Evolutionary conservation across 805 yeast genomes (phyloP).

Genomic region (Kodamaea kaohsiungensis): DNA sequence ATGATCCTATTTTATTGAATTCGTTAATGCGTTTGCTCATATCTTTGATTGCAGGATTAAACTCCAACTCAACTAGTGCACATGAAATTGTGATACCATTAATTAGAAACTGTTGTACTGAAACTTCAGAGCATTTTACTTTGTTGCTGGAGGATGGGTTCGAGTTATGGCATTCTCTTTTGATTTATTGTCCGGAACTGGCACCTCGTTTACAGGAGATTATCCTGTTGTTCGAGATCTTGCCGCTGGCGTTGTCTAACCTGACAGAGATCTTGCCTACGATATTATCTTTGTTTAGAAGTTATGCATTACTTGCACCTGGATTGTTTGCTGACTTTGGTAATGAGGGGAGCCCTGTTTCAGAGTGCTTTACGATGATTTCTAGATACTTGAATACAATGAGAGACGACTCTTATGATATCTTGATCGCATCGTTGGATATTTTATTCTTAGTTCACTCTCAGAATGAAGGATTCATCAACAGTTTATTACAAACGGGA

Average conservation of each 20-base stretch:
- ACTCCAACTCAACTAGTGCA: constrained; percentile 48
- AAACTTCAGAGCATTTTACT: constrained; percentile 39
- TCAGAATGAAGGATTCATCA: constrained; percentile 26
- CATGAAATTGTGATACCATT: constrained; percentile 65
- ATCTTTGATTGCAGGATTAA: constrained; percentile 56
- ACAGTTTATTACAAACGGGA: constrained; percentile 28
- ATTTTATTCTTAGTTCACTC: constrained; percentile 40
- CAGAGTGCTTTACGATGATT: constrained; percentile 48
- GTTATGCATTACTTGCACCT: constrained; percentile 57
- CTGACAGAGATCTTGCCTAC: constrained; percentile 76
- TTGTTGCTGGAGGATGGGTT: constrained; percentile 82
- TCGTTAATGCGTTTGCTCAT: constrained; percentile 53
- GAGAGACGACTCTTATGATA: constrained; percentile 69
- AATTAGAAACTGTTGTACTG: constrained; percentile 62
- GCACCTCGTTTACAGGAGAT: constrained; percentile 28
- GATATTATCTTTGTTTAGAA: constrained; percentile 59
- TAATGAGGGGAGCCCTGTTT: constrained; percentile 27
- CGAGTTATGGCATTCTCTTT: constrained; percentile 74
- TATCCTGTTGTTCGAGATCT: constrained; percentile 47
- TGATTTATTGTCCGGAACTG: constrained; percentile 59
- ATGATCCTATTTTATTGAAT: constrained; percentile 40
- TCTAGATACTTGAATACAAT: constrained; percentile 56
- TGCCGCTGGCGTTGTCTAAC: constrained; percentile 59
- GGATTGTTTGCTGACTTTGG: constrained; percentile 29
- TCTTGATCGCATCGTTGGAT: constrained; percentile 57